Conservation (phyloP, 2,329 filamentous ascomycete genomes). For the Scortechinia acanthostroma region DNA sequence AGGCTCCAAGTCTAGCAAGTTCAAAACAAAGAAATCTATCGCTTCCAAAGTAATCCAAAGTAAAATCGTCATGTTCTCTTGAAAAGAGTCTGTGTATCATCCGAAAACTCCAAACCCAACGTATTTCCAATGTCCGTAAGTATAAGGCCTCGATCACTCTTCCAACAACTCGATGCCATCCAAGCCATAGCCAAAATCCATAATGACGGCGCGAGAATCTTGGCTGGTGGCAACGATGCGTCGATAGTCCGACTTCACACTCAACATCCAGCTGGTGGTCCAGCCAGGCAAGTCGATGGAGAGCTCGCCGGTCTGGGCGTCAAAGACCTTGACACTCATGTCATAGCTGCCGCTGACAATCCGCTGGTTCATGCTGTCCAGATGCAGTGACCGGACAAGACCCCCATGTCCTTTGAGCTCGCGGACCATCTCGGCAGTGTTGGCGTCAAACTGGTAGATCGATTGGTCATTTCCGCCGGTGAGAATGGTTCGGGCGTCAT, state of each 20-base stretch:
- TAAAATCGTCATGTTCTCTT: too few species aligned
- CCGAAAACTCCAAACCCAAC: too few species aligned
- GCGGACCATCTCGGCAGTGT: slow-evolving; percentile 49
- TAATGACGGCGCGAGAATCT: slow-evolving; percentile 56
- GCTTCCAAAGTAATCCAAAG: too few species aligned
- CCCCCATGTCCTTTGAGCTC: slow-evolving; percentile 48
- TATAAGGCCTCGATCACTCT: too few species aligned
- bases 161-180: neutral
- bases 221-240: slow-evolving; percentile 64
- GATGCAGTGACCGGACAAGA: slow-evolving; percentile 56
- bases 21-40: too few species aligned
- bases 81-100: too few species aligned
- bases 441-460: slow-evolving; percentile 63
- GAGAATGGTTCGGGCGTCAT: slow-evolving; percentile 59
- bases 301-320: slow-evolving; percentile 45
- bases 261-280: slow-evolving; percentile 68
- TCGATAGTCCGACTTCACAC: slow-evolving; percentile 62
- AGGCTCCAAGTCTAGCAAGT: too few species aligned
- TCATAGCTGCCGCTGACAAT: slow-evolving; percentile 66
- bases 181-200: slow-evolving; percentile 44
- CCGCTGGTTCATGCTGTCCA: slow-evolving; percentile 54
- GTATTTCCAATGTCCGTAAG: too few species aligned
- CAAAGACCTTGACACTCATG: slow-evolving; percentile 53
- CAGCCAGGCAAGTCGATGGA: slow-evolving; percentile 57
- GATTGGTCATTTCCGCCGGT: slow-evolving; percentile 64